Base-by-base conservation (phyloP, 148 eudicot species). In the Silene uniflora region DNA sequence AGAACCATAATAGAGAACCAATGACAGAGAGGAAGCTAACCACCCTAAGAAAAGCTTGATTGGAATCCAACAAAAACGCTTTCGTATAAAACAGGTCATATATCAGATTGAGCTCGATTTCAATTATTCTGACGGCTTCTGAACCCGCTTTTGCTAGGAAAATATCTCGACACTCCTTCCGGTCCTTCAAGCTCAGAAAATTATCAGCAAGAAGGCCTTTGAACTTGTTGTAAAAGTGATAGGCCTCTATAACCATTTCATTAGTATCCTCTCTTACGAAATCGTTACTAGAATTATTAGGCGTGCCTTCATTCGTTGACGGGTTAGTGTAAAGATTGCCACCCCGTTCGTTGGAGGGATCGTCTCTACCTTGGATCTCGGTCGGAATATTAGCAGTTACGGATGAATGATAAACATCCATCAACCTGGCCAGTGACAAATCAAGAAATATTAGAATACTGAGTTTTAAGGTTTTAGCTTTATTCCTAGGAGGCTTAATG, bases 81-180 rank as follows among this genome's bases (percentile, higher is more conserved):
- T 86, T 86, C 9, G 85, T 86, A 67, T 70, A 81, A 58, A 86
- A 80, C 0, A 64, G 67, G 4, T 79, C 89, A 64, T 84, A 84
- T 3, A 84, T 39, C n/a, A 86, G 32, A 13, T 81, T 84, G 14
- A 83, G 83, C 74, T 86, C 86, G 13, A 79, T 77, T 73, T 78
- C 71, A 0, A 81, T 46, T 4, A 79, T 73, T 62, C 19, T 46
- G 49, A 79, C 71, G 3, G 81, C 86, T 19, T 79, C 64, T 14
- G 1, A 0, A 12, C 23, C 52, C 0, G 12, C 7, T 47, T 24
- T 27, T 4, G 0, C 0, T 0, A 73, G 76, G 61, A 84, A 84
- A 60, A 59, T 47, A 0, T 23, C 12, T 10, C 76, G 74, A 60
- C 83, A 80, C 7, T 32, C n/a, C 8, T 54, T 25, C 0, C 73